phyloP scores from a whole-genome alignment of 345 rosid genomes.

The Hibiscus mutabilis region DNA sequence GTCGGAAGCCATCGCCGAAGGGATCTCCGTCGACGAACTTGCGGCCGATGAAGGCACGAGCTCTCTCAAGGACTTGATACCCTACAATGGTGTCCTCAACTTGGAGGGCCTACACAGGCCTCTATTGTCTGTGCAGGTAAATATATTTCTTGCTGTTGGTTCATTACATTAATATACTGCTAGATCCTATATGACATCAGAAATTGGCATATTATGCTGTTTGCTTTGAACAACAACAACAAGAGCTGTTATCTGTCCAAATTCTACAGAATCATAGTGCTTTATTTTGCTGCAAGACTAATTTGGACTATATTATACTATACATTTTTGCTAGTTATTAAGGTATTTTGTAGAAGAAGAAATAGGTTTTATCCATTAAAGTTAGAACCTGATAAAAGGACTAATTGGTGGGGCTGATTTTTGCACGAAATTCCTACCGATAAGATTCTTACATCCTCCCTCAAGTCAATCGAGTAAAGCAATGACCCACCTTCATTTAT shows the following conservation, averaged over 20 bases:
- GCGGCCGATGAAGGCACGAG: conserved; percentile 52
- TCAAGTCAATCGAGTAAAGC: background rate
- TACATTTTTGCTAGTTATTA: too few relatives aligned
- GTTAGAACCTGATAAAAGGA: too few relatives aligned
- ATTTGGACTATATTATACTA: too few relatives aligned
- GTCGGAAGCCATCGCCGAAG: conserved; percentile 49
- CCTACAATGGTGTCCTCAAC: conserved; percentile 60
- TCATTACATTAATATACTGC: background rate
- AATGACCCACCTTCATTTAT: background rate
- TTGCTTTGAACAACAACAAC: background rate
- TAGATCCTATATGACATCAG: too few relatives aligned
- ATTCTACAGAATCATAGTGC: background rate
- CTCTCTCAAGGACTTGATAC: conserved; percentile 59
- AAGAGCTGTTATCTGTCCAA: background rate
- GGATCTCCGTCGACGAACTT: conserved; percentile 54
- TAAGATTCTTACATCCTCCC: too few relatives aligned
- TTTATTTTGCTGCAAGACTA: too few relatives aligned
- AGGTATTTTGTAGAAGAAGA: background rate
- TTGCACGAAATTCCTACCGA: too few relatives aligned
- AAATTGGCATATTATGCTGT: background rate
- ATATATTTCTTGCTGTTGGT: background rate
- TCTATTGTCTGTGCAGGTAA: conserved; percentile 69
- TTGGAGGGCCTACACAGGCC: conserved; percentile 71
- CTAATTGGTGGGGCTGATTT: too few relatives aligned
- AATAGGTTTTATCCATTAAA: too few relatives aligned